Percentiles rank a stretch among this genome's conserved stretches.
phyloP scores from a whole-genome alignment of 176 grass and related monocot genomes.

The Musa beccarii region DNA sequence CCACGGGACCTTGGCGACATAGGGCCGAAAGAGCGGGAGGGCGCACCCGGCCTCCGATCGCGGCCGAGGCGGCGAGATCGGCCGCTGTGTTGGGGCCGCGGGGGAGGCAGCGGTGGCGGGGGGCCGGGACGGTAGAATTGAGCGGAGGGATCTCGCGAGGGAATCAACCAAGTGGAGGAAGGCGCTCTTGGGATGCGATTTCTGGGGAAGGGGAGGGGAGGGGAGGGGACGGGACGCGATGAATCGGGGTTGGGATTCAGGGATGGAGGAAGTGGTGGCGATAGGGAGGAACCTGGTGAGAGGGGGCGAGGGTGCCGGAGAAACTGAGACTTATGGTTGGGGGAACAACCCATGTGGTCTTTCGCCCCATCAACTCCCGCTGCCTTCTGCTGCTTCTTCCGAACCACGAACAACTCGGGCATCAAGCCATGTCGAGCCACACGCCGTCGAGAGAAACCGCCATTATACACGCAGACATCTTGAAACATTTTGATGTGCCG shows the following conservation, averaged over 20 bases:
- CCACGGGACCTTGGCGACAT: constrained; percentile 89
- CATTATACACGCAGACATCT: too few species aligned
- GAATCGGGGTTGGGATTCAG: not conserved
- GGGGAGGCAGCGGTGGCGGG: not conserved
- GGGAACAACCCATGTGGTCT: not conserved
- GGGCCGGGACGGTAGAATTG: not conserved
- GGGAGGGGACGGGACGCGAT: not conserved
- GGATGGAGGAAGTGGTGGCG: constrained; percentile 16
- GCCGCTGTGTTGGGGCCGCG: not conserved
- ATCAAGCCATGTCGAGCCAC: too few species aligned
- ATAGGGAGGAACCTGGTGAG: constrained; percentile 40
- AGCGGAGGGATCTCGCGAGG: not conserved
- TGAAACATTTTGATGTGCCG: too few species aligned
- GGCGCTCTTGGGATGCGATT: not conserved
- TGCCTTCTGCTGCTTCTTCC: not conserved
- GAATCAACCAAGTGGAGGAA: not conserved
- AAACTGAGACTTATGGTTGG: constrained; percentile 3
- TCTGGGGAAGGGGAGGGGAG: not conserved
- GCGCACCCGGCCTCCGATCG: constrained; percentile 49
- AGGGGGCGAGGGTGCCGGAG: constrained; percentile 9
- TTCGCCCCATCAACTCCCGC: not conserved
- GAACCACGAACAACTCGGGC: too few species aligned
- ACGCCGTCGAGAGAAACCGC: too few species aligned
- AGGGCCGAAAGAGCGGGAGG: constrained; percentile 77
- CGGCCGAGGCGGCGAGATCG: constrained; percentile 10